Evolutionary conservation across 495 filamentous ascomycete species (phyloP).

Genomic region (Pseudoneurospora amorphoporcata): DNA sequence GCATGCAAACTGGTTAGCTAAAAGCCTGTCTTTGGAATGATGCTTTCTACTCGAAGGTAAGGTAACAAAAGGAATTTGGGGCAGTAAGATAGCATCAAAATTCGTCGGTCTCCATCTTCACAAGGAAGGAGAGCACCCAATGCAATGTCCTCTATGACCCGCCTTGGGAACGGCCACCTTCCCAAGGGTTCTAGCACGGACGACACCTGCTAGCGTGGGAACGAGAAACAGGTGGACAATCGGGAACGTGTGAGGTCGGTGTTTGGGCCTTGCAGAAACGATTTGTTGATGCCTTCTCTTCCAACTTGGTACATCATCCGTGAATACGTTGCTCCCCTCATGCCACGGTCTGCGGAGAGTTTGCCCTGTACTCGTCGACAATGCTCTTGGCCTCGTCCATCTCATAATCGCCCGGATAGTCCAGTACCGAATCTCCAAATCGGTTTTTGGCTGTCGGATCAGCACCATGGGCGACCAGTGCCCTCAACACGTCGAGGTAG

Average conservation of each 20-base stretch:
- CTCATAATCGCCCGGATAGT: slow-evolving; percentile 20
- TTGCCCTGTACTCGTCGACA: slow-evolving; percentile 9
- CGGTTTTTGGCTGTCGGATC: slow-evolving; percentile 21
- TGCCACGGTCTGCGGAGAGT: background rate
- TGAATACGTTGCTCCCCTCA: background rate
- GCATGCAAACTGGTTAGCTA: background rate
- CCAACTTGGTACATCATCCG: background rate
- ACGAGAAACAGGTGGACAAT: background rate
- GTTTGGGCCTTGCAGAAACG: background rate
- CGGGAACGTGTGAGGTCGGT: background rate
- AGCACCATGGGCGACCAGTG: slow-evolving; percentile 16
- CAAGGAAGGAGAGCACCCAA: background rate
- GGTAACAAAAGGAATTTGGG: background rate
- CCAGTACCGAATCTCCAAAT: slow-evolving; percentile 18
- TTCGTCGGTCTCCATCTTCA: background rate
- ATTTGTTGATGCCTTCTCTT: background rate
- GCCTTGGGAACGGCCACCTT: background rate
- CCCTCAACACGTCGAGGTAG: slow-evolving; percentile 13
- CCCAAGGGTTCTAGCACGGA: background rate
- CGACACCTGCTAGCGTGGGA: background rate
- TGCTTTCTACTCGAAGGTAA: background rate
- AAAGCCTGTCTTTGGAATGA: background rate
- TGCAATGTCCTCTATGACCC: background rate
- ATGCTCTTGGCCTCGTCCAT: slow-evolving; percentile 14
- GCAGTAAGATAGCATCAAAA: background rate